Evolutionary conservation across 495 filamentous ascomycete species (phyloP).

Genomic region (Penicillium pancosmium): DNA sequence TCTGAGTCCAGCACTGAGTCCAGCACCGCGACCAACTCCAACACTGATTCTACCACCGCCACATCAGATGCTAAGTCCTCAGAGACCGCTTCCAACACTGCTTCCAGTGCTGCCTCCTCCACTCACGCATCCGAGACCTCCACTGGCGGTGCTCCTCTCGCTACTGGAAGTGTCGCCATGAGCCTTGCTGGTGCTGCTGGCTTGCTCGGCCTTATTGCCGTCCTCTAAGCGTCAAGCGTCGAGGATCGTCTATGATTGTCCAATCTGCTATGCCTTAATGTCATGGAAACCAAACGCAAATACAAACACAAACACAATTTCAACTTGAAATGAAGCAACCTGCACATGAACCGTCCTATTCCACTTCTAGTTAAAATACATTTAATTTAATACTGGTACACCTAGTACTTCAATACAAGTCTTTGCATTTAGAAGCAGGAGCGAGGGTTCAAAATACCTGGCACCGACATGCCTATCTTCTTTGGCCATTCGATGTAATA

Average conservation of each 20-base stretch:
- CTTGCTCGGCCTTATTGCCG: background rate
- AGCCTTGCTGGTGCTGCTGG: conserved; percentile 18
- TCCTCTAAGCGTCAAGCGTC: background rate
- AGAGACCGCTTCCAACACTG: background rate
- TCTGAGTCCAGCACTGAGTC: background rate
- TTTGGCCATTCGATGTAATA: too few relatives aligned
- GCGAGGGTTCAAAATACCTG: too few relatives aligned
- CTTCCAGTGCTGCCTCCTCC: background rate
- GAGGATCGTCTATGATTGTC: background rate
- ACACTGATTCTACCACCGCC: background rate
- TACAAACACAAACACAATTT: too few relatives aligned
- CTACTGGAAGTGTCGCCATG: conserved; percentile 22
- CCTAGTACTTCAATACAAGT: too few relatives aligned
- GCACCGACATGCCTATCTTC: too few relatives aligned
- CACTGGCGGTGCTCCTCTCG: conserved; percentile 12
- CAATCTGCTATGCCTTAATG: background rate
- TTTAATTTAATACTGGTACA: too few relatives aligned
- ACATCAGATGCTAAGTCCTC: background rate
- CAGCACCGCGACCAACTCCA: background rate
- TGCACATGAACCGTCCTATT: too few relatives aligned
- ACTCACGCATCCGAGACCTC: conserved; percentile 2
- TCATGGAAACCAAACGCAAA: too few relatives aligned
- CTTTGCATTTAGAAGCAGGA: too few relatives aligned
- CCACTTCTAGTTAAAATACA: too few relatives aligned
- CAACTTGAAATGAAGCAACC: too few relatives aligned